Evolutionary conservation across 2,329 filamentous ascomycete species (phyloP), one percentile per base, ranked within the genome.

Genomic region (Diaporthe ilicicola): DNA sequence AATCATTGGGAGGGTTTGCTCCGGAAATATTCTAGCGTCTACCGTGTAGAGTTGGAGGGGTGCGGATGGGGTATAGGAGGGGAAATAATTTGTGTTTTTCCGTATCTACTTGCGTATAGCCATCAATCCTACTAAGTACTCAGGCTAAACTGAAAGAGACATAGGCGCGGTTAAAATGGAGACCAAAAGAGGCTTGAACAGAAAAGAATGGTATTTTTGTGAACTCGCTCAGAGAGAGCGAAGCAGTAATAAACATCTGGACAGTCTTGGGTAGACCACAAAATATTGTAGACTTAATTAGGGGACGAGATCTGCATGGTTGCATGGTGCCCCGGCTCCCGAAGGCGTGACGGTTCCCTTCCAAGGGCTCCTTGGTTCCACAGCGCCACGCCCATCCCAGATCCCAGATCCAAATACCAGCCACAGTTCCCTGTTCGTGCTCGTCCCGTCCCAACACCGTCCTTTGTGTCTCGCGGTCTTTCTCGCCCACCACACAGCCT

Each of bases 391-490:
- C 44, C 59, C n/a, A 50, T 64, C n/a, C 59, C 44, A 34, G 27
- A 48, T 50, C 44, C 44, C 8, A 37, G 44, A 50, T 39, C 37
- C 37, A 39, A 39, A 39, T 64, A 50, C 48, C 59, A 64, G 59
- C 59, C 59, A 64, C 59, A 64, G 59, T 37, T 64, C 56, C 39
- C 54, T 29, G 39, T 17, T 32, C 56, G 34, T 44, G 59, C 44
- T 27, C 44, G 8, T 37, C 22, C 15, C 59, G 34, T 15, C 10
- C 42, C 13, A 27, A 37, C 42, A 50, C 9, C 19, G 29, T 17
- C 24, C 10, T 27, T 50, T 4, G 27, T n/a, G 42, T 12, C 59
- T 12, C 44, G 29, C 37, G 32, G n/a, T 32, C n/a, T 24, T 24
- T n/a, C 27, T 42, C 66, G 8, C 46, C n/a, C 44, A 17, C 42